phyloP scores from a whole-genome alignment of 768 basidiomycete genomes.

The Lanmaoa rubissima region DNA sequence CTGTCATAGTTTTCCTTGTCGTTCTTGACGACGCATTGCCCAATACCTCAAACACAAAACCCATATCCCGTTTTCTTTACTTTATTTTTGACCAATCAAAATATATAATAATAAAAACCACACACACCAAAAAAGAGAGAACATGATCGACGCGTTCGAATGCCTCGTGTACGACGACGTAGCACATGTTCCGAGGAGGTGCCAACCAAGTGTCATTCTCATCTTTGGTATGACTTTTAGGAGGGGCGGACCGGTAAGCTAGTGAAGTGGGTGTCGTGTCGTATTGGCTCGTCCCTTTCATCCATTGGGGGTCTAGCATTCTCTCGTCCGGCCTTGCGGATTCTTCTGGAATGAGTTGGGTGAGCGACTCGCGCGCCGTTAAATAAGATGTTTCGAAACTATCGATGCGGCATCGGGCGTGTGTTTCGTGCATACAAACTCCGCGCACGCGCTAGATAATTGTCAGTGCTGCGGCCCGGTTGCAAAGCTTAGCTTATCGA shows the following conservation, averaged over 20 bases:
- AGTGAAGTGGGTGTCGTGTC: neutral
- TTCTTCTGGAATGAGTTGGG: neutral
- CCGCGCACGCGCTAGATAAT: neutral
- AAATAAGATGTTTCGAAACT: neutral
- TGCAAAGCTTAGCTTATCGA: neutral
- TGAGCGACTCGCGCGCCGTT: neutral
- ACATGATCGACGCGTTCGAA: neutral
- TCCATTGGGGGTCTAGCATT: neutral
- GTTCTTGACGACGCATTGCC: slow-evolving; percentile 2
- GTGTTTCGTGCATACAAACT: neutral
- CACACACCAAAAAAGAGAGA: neutral
- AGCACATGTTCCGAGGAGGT: neutral
- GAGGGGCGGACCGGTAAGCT: no score
- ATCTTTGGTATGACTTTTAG: neutral
- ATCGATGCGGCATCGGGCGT: neutral
- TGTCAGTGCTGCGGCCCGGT: neutral
- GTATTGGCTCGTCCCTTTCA: neutral
- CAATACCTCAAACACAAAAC: neutral
- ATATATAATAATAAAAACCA: neutral
- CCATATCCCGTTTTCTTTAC: neutral
- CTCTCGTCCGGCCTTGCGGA: neutral
- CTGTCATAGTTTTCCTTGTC: neutral
- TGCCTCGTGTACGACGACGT: neutral
- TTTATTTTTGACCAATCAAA: neutral
- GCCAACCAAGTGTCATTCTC: neutral